Conservation (phyloP, 1,139 yeast species). For the Kodamaea fungicola region DNA sequence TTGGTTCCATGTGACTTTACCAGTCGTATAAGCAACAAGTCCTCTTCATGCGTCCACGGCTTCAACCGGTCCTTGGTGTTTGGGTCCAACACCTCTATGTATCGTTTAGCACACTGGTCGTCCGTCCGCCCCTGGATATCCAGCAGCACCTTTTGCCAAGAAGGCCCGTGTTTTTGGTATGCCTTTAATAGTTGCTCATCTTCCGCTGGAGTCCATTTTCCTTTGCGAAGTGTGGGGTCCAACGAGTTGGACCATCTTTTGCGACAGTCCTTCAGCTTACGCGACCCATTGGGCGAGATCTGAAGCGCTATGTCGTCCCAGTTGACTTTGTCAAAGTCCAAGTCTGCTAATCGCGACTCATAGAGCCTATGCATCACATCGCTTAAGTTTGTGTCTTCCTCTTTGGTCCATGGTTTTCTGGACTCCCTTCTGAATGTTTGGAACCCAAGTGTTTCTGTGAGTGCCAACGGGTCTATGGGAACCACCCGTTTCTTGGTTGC, state of each 20-base stretch:
- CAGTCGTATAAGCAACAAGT: constrained; percentile 58
- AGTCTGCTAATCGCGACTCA: constrained; percentile 15
- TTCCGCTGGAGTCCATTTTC: constrained; percentile 87
- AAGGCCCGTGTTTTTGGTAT: constrained; percentile 65
- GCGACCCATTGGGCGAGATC: constrained; percentile 26
- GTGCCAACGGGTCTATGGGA: constrained; percentile 61
- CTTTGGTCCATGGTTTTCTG: constrained; percentile 65
- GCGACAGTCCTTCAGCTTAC: constrained; percentile 68
- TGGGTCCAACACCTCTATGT: constrained; percentile 86
- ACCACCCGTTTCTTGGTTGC: constrained; percentile 12
- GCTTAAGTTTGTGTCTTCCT: constrained; percentile 54
- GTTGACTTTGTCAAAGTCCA: constrained; percentile 39
- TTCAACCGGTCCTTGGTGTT: constrained; percentile 70
- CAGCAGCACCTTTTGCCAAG: constrained; percentile 81
- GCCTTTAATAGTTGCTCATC: constrained; percentile 66
- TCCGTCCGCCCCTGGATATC: constrained; percentile 84
- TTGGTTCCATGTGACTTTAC: constrained; percentile 80
- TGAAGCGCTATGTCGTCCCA: constrained; percentile 68
- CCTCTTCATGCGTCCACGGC: constrained; percentile 81
- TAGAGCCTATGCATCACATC: constrained; percentile 30
- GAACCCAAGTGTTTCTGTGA: constrained; percentile 73
- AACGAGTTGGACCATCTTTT: constrained; percentile 78
- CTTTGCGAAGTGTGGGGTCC: constrained; percentile 78
- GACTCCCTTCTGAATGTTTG: constrained; percentile 64
- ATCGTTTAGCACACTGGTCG: constrained; percentile 92